Evolutionary conservation across 257 asterid species (phyloP), one percentile per base, ranked within the genome.

Genomic region (Coffea eugenioides): DNA sequence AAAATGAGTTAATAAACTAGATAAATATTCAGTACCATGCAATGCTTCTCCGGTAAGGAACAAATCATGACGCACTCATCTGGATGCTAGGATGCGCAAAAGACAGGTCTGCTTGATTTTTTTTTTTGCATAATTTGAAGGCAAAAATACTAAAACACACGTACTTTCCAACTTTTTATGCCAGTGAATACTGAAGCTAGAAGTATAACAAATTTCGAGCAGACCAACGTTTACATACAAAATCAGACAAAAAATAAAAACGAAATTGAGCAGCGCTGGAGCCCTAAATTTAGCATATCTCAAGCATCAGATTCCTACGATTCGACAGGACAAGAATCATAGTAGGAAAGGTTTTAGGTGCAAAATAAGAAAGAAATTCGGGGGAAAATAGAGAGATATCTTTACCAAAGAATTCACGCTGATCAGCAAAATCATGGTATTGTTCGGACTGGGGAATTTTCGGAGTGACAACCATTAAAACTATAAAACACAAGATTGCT

Each of bases 391-490:
- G 45, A 46, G 73, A 20, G 11, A 54, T n/a, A 36, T 56, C 34
- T 27, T 78, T 71, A 95, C 98, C 98, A 1, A 93, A 71, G 65
- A 85, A 90, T 75, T 82, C 73, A 25, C 98, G 98, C 25, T 93
- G 85, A 78, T 95, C 98, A 82, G 98, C 98, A 78, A 95, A 95
- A 80, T 93, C 81, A 78, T 95, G 98, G 84, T 95, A 95, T 27
- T 90, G 93, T 81, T 95, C 92, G 31, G 97, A 93, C 86, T 95
- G 98, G 56, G 98, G 98, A 84, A 95, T 93, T 23, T 90, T 82
- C 16, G 98, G 98, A 85, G 97, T 95, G 25, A 93, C 91, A 23
- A 93, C 61, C 98, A 95, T 95, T 0, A 95, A 88, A 3, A 90
- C 94, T 34, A 91, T 73, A 86, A 95, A 93, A 80, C 95, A 90